phyloP scores from a whole-genome alignment of 805 yeast species.

The Kurtzmaniella cleridarum region DNA sequence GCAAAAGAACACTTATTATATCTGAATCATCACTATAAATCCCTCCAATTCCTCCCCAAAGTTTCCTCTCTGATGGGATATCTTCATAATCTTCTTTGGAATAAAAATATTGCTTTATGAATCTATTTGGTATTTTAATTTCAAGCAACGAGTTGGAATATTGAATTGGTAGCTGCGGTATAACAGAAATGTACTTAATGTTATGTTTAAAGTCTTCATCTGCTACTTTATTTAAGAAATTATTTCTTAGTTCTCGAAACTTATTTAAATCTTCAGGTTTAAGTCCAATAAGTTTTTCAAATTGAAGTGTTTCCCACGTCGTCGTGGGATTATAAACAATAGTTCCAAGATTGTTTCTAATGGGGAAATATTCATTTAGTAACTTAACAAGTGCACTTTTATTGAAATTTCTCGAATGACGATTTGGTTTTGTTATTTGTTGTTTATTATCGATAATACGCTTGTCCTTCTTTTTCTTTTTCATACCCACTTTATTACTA shows the following conservation, averaged over 20 bases:
- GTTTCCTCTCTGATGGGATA: slow-evolving; percentile 30
- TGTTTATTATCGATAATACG: background rate
- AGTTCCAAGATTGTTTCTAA: slow-evolving; percentile 43
- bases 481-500: no score
- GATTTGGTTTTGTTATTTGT: background rate
- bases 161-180: slow-evolving; percentile 33
- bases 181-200: slow-evolving; percentile 28
- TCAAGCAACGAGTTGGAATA: slow-evolving; percentile 43
- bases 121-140: slow-evolving; percentile 48
- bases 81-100: slow-evolving; percentile 33
- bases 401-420: slow-evolving; percentile 9
- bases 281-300: slow-evolving; percentile 24
- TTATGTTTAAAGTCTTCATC: slow-evolving; percentile 16
- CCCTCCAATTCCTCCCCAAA: slow-evolving; percentile 83
- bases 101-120: slow-evolving; percentile 24
- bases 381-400: slow-evolving; percentile 16
- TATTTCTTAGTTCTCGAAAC: slow-evolving; percentile 22
- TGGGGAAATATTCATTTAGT: slow-evolving; percentile 22
- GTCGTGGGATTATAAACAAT: slow-evolving; percentile 55
- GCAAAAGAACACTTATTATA: slow-evolving; percentile 66
- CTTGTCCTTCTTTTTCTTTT: background rate
- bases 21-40: slow-evolving; percentile 94
- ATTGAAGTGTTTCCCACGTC: slow-evolving; percentile 38
- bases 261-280: slow-evolving; percentile 24
- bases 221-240: slow-evolving; percentile 19